These are phyloP conservation scores for Gloeostereum incarnatum DNA, from an alignment of 768 basidiomycete genomes.

Conservation along the genomic window DNA sequence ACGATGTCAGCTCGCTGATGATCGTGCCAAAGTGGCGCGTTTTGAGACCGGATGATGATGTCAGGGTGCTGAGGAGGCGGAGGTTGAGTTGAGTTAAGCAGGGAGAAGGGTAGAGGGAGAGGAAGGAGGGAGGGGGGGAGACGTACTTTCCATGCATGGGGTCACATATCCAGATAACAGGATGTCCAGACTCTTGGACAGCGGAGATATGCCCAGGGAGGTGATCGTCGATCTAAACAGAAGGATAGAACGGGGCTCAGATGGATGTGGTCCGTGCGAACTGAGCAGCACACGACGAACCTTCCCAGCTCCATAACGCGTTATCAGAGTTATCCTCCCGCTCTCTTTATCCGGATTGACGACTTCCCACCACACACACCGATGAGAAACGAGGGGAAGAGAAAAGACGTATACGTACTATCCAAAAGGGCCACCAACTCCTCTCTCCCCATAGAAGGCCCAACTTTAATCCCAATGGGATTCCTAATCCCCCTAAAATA, in stretches of 20 bases:
- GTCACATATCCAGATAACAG: slow-evolving; percentile 92
- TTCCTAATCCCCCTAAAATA: slow-evolving; percentile 90
- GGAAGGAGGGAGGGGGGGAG: slow-evolving; percentile 5
- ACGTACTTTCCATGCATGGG: slow-evolving; percentile 98
- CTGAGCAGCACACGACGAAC: slow-evolving; percentile 25
- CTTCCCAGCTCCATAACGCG: slow-evolving; percentile 87
- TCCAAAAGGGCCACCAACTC: slow-evolving; percentile 74
- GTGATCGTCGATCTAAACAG: slow-evolving; percentile 55
- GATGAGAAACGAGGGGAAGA: neutral
- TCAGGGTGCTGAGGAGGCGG: slow-evolving; percentile 54
- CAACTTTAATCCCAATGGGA: slow-evolving; percentile 94
- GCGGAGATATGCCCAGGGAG: slow-evolving; percentile 76
- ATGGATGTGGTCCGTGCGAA: neutral
- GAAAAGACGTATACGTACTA: slow-evolving; percentile 34
- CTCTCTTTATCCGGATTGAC: slow-evolving; percentile 79
- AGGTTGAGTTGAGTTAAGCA: neutral
- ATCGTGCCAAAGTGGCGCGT: slow-evolving; percentile 87
- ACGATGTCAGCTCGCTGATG: slow-evolving; percentile 77
- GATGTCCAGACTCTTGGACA: slow-evolving; percentile 74
- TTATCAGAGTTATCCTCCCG: slow-evolving; percentile 85
- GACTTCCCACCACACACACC: slow-evolving; percentile 31
- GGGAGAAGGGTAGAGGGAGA: slow-evolving; percentile 3
- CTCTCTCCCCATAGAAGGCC: slow-evolving; percentile 72
- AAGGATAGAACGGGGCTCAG: slow-evolving; percentile 4
- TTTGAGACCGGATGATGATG: slow-evolving; percentile 74